Evolutionary conservation across 2,329 filamentous ascomycete genomes (phyloP), one percentile per base, ranked within the genome.

Genomic region (Talaromyces sp.): DNA sequence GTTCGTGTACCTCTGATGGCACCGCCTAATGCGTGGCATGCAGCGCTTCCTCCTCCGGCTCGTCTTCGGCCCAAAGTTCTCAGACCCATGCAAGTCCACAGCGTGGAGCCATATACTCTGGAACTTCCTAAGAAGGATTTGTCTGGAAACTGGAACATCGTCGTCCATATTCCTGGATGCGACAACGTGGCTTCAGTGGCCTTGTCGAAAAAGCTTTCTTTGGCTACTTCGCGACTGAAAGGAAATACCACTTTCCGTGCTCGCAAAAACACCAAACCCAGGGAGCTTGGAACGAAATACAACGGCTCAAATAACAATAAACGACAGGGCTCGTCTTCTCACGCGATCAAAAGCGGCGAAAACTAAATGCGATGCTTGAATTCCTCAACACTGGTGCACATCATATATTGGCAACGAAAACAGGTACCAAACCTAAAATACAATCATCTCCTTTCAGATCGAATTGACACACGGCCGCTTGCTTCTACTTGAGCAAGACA

Each of bases 1-100:
- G 87, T 93, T 27, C 85, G 85, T 63, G 79, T 93, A n/a, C 90
- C 90, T 8, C 81, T 83, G 56, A 84, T 83, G 64, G 83, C 84
- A 4, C 88, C 89, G 1, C 83, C 86, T 41, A 83, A 84, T 41
- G 85, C 87, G 17, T 91, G 89, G 88, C 81, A 84, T 64, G 84
- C 87, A 15, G 86, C 85, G 27, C 73, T 71, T 33, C 70, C 77
- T 10, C 76, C 77, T 13, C 71, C 75, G 17, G 68, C 75, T 35
- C 73, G 74, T 35, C 66, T 74, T 27, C 75, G 77, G 7, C 74
- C 81, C 13, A 79, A 83, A 47, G 83, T 84, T 59, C 79, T 80
- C 41, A 88, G 87, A 72, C 80, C 84, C 1, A 77, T 88, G 13
- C 85, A 86, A 50, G 74, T 82, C 8, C 82, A 80, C 15, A 84